A percentile compares a stretch with the other conserved stretches of the same genome.
These are phyloP conservation scores for Xylariaceae sp. DNA, from an alignment of 2,329 filamentous ascomycete genomes.

Conservation along the genomic window DNA sequence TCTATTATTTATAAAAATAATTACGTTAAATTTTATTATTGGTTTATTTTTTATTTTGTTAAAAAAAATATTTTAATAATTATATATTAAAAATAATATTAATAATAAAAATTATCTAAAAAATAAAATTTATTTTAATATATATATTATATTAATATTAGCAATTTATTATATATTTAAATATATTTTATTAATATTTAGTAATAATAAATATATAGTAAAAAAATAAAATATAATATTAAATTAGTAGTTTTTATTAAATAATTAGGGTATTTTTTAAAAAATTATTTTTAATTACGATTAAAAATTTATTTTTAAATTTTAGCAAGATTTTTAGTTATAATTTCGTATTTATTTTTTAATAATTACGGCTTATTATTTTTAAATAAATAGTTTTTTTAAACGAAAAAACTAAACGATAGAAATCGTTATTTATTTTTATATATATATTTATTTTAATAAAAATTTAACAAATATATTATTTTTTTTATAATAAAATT, in stretches of 20 bases:
- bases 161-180: too few relatives aligned
- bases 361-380: not conserved
- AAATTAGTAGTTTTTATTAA: too few relatives aligned
- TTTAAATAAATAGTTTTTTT: not conserved
- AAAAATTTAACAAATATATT: not conserved
- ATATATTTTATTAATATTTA: too few relatives aligned
- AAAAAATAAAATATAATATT: too few relatives aligned
- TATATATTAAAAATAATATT: not conserved
- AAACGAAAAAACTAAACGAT: not conserved
- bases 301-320: too few relatives aligned
- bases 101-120: too few relatives aligned
- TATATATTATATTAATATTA: too few relatives aligned
- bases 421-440: not conserved
- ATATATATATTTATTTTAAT: not conserved
- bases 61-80: conserved; percentile 1
- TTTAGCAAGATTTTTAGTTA: too few relatives aligned
- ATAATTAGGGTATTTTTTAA: too few relatives aligned
- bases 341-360: not conserved
- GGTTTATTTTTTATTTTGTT: not conserved
- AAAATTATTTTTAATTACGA: too few relatives aligned
- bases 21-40: not conserved
- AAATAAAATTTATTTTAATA: too few relatives aligned
- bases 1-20: not conserved
- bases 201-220: too few relatives aligned
- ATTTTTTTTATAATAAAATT: not conserved